phyloP scores from a whole-genome alignment of 2,329 filamentous ascomycete genomes.

The Penicillium capsulatum region DNA sequence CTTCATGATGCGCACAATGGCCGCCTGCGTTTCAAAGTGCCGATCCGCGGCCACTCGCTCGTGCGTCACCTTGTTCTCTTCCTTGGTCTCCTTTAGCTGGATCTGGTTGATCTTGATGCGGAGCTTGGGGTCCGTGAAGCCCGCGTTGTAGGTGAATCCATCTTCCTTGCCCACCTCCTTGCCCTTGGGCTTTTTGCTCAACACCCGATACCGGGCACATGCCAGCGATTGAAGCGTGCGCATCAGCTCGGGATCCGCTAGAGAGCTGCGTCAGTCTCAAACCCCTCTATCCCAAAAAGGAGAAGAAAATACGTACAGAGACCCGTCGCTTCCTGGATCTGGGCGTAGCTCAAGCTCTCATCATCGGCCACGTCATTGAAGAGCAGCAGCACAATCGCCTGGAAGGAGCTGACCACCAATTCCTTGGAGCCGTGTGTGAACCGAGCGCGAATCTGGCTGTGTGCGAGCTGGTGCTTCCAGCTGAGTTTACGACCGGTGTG shows the following conservation, averaged over 20 bases:
- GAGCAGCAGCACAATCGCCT: slow-evolving; percentile 82
- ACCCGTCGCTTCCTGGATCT: slow-evolving; percentile 70
- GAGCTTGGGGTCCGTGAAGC: slow-evolving; percentile 75
- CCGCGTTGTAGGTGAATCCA: slow-evolving; percentile 75
- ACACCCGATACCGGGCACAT: slow-evolving; percentile 79
- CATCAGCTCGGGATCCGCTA: slow-evolving; percentile 70
- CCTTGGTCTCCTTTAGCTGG: slow-evolving; percentile 90
- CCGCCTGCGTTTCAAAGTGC: slow-evolving; percentile 94
- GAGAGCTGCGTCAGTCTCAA: slow-evolving; percentile 25
- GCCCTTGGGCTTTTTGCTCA: slow-evolving; percentile 79
- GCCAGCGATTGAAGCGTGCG: slow-evolving; percentile 93
- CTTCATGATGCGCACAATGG: slow-evolving; percentile 97
- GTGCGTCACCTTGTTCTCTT: slow-evolving; percentile 92
- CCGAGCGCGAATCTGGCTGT: slow-evolving; percentile 76
- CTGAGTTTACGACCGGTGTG: slow-evolving; percentile 80
- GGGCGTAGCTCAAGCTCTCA: slow-evolving; percentile 66
- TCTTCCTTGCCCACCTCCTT: slow-evolving; percentile 74
- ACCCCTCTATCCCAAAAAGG: background rate
- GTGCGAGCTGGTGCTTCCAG: slow-evolving; percentile 91
- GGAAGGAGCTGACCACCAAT: slow-evolving; percentile 83
- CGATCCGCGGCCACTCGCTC: slow-evolving; percentile 83
- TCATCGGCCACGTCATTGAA: slow-evolving; percentile 70
- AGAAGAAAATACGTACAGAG: slow-evolving; percentile 52
- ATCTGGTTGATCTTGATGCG: slow-evolving; percentile 99
- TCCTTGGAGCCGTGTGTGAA: slow-evolving; percentile 83